phyloP scores from a whole-genome alignment of 768 basidiomycete species.

The Cantharellus anzutake region DNA sequence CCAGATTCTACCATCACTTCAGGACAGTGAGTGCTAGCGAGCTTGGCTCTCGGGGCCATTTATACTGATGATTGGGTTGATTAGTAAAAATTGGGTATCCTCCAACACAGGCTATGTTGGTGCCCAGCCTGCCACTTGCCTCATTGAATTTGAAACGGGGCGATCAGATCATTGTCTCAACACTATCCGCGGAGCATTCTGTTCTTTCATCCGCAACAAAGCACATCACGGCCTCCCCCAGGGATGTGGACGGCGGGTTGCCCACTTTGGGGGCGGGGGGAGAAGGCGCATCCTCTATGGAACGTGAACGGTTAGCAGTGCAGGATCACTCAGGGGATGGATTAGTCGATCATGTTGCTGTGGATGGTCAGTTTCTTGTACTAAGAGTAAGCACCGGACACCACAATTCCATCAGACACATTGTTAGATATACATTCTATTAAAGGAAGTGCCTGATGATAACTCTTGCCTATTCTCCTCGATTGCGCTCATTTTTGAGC shows the following conservation, averaged over 20 bases:
- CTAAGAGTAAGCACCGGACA: slow-evolving; percentile 34
- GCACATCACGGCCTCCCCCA: too few species aligned
- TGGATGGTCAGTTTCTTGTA: slow-evolving; percentile 50
- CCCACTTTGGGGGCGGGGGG: too few species aligned
- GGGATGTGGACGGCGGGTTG: too few species aligned
- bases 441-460: slow-evolving; percentile 82
- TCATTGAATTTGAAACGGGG: slow-evolving; percentile 59
- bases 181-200: slow-evolving; percentile 3
- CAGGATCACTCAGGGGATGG: slow-evolving; percentile 5
- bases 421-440: background rate
- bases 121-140: slow-evolving; percentile 55
- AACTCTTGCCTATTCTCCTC: slow-evolving; percentile 91
- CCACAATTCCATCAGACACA: background rate
- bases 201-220: too few species aligned
- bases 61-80: background rate
- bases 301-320: slow-evolving; percentile 7
- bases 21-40: slow-evolving; percentile 41
- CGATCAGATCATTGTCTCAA: slow-evolving; percentile 71
- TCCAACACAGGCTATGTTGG: slow-evolving; percentile 15
- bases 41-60: background rate
- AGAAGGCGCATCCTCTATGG: too few species aligned
- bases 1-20: slow-evolving; percentile 54
- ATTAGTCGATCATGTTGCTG: slow-evolving; percentile 32
- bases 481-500: slow-evolving; percentile 68
- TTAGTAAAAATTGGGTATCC: slow-evolving; percentile 35